Conservation (phyloP, 2,329 filamentous ascomycete species). For the Lachnum nothofagi region DNA sequence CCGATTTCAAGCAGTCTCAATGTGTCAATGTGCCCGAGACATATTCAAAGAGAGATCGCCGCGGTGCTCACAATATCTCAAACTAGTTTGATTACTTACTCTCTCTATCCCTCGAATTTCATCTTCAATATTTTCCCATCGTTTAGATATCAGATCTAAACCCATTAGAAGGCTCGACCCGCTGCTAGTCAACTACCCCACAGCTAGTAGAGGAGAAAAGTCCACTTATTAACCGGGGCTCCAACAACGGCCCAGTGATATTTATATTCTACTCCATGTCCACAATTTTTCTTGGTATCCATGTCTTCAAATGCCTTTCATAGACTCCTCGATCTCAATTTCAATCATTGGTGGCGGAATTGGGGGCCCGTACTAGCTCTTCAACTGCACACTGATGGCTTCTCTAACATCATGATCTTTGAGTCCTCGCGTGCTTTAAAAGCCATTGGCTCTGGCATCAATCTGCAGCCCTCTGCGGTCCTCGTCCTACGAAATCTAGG, state of each 20-base stretch:
- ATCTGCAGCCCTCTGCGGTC: conserved; percentile 42
- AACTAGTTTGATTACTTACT: no score
- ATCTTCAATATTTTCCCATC: no score
- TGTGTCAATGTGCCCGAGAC: no score
- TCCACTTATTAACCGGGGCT: no score
- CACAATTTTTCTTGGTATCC: neutral
- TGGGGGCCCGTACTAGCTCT: conserved; percentile 13
- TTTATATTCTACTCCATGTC: neutral
- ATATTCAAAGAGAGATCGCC: no score
- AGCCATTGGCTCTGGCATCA: conserved; percentile 43
- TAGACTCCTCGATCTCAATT: neutral
- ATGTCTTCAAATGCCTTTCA: neutral
- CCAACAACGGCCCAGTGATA: neutral
- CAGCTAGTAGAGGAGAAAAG: no score
- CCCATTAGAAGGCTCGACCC: no score
- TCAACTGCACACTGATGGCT: conserved; percentile 30
- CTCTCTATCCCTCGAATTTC: no score
- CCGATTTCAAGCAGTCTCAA: no score
- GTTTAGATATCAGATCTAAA: no score
- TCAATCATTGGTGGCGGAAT: neutral
- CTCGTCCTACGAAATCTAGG: conserved; percentile 41
- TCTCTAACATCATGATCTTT: conserved; percentile 40
- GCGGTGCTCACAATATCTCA: no score
- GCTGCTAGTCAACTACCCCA: neutral
- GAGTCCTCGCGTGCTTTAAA: conserved; percentile 39